Evolutionary conservation across 495 filamentous ascomycete genomes (phyloP).

Genomic region (Amphirosellinia nigrospora): DNA sequence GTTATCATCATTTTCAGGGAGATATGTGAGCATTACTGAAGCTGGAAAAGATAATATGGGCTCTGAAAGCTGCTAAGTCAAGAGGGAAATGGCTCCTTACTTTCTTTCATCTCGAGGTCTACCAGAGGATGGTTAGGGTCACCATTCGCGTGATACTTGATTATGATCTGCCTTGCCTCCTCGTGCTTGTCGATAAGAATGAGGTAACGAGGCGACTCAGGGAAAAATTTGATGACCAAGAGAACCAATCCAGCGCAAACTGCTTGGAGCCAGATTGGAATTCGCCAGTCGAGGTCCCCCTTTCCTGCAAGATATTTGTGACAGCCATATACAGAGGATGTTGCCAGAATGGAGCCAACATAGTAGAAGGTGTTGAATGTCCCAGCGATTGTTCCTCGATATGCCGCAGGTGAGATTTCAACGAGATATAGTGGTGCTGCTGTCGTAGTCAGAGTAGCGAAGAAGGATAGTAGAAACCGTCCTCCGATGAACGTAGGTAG

Average conservation of each 20-base stretch:
- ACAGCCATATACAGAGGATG: conserved; percentile 45
- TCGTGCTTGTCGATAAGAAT: conserved; percentile 61
- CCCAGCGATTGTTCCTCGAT: conserved; percentile 65
- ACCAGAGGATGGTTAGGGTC: conserved; percentile 61
- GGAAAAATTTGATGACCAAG: conserved; percentile 46
- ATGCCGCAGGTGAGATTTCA: conserved; percentile 76
- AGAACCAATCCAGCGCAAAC: conserved; percentile 56
- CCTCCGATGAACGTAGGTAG: conserved; percentile 68
- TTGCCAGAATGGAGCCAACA: conserved; percentile 60
- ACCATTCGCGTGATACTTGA: conserved; percentile 65
- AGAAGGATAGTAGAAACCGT: conserved; percentile 79
- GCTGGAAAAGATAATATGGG: background rate
- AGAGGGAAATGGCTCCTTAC: background rate
- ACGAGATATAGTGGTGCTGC: conserved; percentile 76
- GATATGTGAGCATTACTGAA: background rate
- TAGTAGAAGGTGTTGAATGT: conserved; percentile 64
- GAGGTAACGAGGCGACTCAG: conserved; percentile 51
- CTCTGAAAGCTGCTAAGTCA: background rate
- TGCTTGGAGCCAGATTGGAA: conserved; percentile 68
- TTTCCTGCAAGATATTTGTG: conserved; percentile 43
- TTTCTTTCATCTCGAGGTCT: conserved; percentile 58
- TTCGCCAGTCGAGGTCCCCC: conserved; percentile 58
- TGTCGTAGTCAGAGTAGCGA: conserved; percentile 69
- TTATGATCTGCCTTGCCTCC: conserved; percentile 59
- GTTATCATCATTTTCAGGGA: background rate